Base-by-base conservation (phyloP, 75 land plant genomes). In the Pinus taeda region DNA sequence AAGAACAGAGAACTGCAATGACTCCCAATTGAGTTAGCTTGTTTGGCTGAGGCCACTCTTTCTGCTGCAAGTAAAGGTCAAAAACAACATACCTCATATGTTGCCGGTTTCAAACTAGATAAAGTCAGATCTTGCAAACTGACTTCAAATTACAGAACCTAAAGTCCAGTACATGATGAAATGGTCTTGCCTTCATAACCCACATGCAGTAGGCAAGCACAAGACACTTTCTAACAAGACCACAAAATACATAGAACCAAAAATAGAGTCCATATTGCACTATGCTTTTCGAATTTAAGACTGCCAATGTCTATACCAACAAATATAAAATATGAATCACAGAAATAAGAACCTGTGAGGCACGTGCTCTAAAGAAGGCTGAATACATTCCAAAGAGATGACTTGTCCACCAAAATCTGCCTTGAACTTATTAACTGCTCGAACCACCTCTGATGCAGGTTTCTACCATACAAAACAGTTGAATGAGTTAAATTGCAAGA, bases 391-490 rank as follows among this genome's bases (percentile, higher is more conserved):
- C 37, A 96, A 71, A 75, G 86, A 82, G 77, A 94, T 89, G 55
- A 93, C 57, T 80, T 96, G 97, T 15, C 97, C 99, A 76, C 99
- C 99, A 87, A 96, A 96, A 72, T 96, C 99, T 63, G 90, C 91
- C 75, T 94, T 92, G 78, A 92, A 96, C 77, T 92, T 96, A 78
- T 96, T 96, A 13, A 92, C 91, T 37, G 81, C 80, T 60, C 93
- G 84, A 75, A 96, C 71, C 71, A 96, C 81, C 82, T 96, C 99
- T 53, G 86, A 67, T 69, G 88, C 91, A 79, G 99, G 99, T 87
- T 85, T 87, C 96, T 93, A 70, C 36, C 57, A 76, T 33, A 62
- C 17, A 9, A 9, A 69, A 69, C 49, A 39, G 20, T 39, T 39
- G 42, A 42, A 42, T 39, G n/a, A 42, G n/a, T 67, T 18, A 39